Conservation (phyloP, 345 rosid genomes). For the Mercurialis annua region DNA sequence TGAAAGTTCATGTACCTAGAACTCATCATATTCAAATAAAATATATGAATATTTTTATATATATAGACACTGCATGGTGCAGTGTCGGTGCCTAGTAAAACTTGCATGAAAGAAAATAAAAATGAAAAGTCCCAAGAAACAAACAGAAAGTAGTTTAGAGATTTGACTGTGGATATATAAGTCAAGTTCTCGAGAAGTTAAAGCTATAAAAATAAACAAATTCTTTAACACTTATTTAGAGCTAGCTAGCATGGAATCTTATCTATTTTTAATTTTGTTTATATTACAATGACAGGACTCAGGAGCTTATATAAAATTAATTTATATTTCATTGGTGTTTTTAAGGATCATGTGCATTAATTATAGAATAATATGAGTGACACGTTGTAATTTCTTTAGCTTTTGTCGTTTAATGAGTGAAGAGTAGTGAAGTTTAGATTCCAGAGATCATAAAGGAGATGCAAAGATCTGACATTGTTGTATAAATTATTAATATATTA, state of each 20-base stretch:
- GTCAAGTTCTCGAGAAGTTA: conserved; percentile 11
- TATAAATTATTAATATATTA: not conserved
- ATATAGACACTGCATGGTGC: conserved; percentile 24
- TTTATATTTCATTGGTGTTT: conserved; percentile 20
- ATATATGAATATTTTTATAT: not conserved
- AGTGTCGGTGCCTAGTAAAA: conserved; percentile 32
- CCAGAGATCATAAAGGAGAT: conserved; percentile 32
- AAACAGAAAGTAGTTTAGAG: conserved; percentile 33
- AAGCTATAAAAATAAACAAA: conserved; percentile 5
- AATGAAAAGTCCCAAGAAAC: conserved; percentile 14
- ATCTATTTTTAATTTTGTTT: conserved; percentile 32
- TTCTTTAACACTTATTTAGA: conserved; percentile 2
- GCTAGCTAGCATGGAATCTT: conserved; percentile 39
- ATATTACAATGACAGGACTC: too few relatives aligned
- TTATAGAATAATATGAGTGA: conserved; percentile 30
- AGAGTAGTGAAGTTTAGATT: conserved; percentile 42
- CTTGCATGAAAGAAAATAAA: conserved; percentile 18
- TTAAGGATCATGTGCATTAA: conserved; percentile 52
- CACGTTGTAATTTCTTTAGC: conserved; percentile 31
- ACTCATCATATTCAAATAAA: conserved; percentile 8
- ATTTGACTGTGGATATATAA: conserved; percentile 30
- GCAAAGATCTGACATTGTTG: conserved; percentile 16
- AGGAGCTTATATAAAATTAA: not conserved
- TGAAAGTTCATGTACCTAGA: conserved; percentile 11
- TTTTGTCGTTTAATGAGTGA: conserved; percentile 45